A percentile compares a stretch with the other conserved stretches of the same genome.
Conservation (phyloP, 495 filamentous ascomycete species). For the Penicillium goetzii region DNA sequence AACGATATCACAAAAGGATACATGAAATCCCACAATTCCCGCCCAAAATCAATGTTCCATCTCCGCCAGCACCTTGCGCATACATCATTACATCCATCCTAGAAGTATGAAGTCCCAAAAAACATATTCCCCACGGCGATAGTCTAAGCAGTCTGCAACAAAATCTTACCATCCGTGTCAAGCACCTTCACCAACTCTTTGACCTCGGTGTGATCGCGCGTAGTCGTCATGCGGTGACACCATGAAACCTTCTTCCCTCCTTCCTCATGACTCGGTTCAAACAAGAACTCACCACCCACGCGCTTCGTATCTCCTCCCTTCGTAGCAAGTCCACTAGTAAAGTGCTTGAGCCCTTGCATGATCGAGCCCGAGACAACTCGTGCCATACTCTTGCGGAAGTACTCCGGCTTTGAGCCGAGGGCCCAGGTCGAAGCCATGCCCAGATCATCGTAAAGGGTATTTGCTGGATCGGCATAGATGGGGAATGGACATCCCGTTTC, state of each 20-base stretch:
- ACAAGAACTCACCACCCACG: constrained; percentile 85
- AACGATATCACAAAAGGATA: background rate
- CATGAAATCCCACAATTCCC: background rate
- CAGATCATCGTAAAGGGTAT: constrained; percentile 69
- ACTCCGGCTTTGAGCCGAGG: constrained; percentile 67
- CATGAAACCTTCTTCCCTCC: constrained; percentile 66
- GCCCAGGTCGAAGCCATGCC: constrained; percentile 69
- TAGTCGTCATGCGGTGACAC: constrained; percentile 84
- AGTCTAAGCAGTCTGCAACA: constrained; percentile 1
- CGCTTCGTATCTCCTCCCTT: constrained; percentile 71
- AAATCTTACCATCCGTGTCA: constrained; percentile 28
- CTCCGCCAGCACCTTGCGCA: background rate
- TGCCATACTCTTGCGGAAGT: constrained; percentile 59
- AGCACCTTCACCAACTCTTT: constrained; percentile 63
- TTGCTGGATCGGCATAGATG: constrained; percentile 79
- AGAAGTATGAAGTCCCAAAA: background rate
- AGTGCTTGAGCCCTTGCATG: constrained; percentile 58
- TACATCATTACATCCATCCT: background rate
- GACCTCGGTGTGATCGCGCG: constrained; percentile 77
- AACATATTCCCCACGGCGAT: background rate
- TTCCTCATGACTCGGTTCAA: constrained; percentile 50
- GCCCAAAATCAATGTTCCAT: background rate
- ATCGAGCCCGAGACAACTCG: constrained; percentile 52
- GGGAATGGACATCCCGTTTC: constrained; percentile 71
- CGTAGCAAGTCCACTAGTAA: constrained; percentile 54